Conservation (phyloP, 106 monocot genomes). For the Posidonia australis region DNA sequence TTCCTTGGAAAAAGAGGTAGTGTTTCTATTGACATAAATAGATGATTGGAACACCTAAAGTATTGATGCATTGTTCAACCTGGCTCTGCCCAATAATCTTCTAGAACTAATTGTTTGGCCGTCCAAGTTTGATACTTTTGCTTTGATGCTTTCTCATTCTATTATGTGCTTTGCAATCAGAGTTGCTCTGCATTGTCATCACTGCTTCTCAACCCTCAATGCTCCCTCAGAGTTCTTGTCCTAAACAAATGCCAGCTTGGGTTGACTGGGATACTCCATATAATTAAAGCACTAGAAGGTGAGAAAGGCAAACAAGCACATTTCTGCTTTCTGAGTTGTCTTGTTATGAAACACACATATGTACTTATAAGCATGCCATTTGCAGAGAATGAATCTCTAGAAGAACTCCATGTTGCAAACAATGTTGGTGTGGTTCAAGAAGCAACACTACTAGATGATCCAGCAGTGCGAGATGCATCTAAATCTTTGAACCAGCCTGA, state of each 20-base stretch:
- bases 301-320: background rate
- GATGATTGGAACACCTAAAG: too few relatives aligned
- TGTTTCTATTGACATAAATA: too few relatives aligned
- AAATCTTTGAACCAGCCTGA: background rate
- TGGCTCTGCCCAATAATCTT: too few relatives aligned
- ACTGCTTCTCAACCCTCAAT: conserved; percentile 38
- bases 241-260: conserved; percentile 66
- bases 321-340: background rate
- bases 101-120: too few relatives aligned
- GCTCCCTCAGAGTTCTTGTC: conserved; percentile 49
- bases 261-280: conserved; percentile 40
- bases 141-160: background rate
- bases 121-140: background rate
- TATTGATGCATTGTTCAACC: background rate
- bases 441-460: conserved; percentile 8
- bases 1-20: conserved; percentile 66
- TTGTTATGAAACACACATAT: background rate
- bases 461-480: conserved; percentile 2
- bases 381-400: conserved; percentile 59
- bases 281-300: conserved; percentile 65
- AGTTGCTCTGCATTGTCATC: conserved; percentile 33
- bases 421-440: conserved; percentile 33
- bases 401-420: conserved; percentile 65
- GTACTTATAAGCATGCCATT: background rate
- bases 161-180: conserved; percentile 19